Conservation (phyloP, 176 grass and related monocot species). For the Carex parvula region DNA sequence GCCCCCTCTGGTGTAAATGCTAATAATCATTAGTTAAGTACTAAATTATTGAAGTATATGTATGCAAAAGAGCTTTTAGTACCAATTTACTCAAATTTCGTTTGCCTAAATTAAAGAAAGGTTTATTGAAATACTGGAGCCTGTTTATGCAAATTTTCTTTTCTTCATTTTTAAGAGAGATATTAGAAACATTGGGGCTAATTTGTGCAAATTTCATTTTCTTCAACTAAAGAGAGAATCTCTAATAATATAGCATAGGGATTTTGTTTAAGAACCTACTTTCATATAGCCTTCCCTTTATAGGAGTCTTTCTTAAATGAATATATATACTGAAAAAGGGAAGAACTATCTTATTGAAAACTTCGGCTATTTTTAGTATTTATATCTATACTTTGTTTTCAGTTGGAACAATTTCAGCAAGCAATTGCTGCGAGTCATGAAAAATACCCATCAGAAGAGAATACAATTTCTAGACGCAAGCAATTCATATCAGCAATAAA, state of each 20-base stretch:
- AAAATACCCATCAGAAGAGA: constrained; percentile 55
- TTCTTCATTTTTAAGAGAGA: neutral
- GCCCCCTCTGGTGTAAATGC: neutral
- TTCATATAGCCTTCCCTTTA: neutral
- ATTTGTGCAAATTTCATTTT: neutral
- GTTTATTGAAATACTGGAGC: neutral
- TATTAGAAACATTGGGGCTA: neutral
- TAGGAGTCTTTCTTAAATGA: neutral
- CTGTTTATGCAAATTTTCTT: neutral
- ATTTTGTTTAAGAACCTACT: neutral
- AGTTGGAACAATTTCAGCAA: constrained; percentile 90
- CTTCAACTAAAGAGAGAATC: neutral
- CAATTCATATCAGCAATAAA: constrained; percentile 74
- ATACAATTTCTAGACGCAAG: constrained; percentile 45
- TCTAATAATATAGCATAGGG: neutral
- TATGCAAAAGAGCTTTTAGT: neutral
- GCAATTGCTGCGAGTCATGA: constrained; percentile 50
- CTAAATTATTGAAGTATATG: neutral
- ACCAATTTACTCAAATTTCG: neutral
- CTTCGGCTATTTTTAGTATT: neutral
- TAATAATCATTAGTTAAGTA: no score
- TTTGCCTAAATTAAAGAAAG: neutral
- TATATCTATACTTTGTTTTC: constrained; percentile 2
- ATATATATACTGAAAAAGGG: neutral
- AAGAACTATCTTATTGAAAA: neutral